These are phyloP conservation scores for Handroanthus guayacan DNA, from an alignment of 257 asterid genomes.

Conservation along the genomic window DNA sequence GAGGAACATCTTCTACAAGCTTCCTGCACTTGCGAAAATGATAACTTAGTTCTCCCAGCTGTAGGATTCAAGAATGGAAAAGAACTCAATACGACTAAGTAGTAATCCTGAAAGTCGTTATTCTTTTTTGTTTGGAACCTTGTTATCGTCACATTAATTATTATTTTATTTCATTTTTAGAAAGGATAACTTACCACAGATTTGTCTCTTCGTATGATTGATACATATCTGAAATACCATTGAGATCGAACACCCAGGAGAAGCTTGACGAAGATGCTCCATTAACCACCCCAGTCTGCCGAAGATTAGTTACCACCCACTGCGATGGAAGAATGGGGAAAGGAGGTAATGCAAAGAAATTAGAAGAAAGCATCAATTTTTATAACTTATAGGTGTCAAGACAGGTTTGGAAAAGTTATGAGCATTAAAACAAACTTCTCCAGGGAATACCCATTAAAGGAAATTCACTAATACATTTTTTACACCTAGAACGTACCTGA, in stretches of 20 bases:
- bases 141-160: not conserved
- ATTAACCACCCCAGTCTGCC: slow-evolving; percentile 50
- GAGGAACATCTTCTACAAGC: slow-evolving; percentile 93
- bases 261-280: slow-evolving; percentile 71
- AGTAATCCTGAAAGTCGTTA: slow-evolving; percentile 1
- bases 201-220: slow-evolving; percentile 92
- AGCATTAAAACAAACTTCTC: slow-evolving; percentile 2
- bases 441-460: not conserved
- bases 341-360: not conserved
- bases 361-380: not conserved
- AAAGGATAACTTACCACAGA: slow-evolving; percentile 60
- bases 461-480: not conserved
- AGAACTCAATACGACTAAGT: not conserved
- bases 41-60: not conserved
- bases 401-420: not conserved
- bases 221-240: slow-evolving; percentile 91
- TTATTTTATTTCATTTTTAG: not conserved
- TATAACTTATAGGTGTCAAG: slow-evolving; percentile 4
- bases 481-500: slow-evolving; percentile 56
- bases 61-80: not conserved
- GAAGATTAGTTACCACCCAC: slow-evolving; percentile 98
- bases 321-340: slow-evolving; percentile 39
- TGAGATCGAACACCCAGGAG: slow-evolving; percentile 83
- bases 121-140: not conserved
- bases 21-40: slow-evolving; percentile 55